phyloP scores from a whole-genome alignment of 345 rosid genomes.

The Aquilaria yunnanensis region DNA sequence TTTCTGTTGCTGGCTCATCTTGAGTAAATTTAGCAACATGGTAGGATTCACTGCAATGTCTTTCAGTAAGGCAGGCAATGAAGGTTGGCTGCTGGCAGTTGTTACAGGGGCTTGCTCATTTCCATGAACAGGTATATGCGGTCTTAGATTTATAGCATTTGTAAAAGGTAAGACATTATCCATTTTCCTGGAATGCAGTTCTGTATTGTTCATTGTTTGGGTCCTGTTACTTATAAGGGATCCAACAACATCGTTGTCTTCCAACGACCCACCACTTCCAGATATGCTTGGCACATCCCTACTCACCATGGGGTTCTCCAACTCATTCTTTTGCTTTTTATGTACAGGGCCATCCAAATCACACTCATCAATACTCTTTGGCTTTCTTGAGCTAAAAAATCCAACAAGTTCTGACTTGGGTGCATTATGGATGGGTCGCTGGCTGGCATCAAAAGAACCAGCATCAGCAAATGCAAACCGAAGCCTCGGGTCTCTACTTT shows the following conservation, averaged over 20 bases:
- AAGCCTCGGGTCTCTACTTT: slow-evolving; percentile 93
- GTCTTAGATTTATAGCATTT: slow-evolving; percentile 21
- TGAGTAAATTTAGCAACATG: slow-evolving; percentile 55
- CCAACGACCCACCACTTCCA: slow-evolving; percentile 70
- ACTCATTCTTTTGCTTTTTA: slow-evolving; percentile 53
- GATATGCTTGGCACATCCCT: slow-evolving; percentile 30
- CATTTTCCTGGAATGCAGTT: slow-evolving; percentile 32
- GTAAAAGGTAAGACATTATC: slow-evolving; percentile 35
- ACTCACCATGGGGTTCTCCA: slow-evolving; percentile 26
- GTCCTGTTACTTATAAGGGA: slow-evolving; percentile 26
- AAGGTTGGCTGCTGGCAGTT: slow-evolving; percentile 22
- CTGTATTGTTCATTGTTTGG: slow-evolving; percentile 20
- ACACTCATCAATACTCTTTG: slow-evolving; percentile 48
- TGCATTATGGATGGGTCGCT: slow-evolving; percentile 19
- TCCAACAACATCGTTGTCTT: slow-evolving; percentile 39
- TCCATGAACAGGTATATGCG: slow-evolving; percentile 25
- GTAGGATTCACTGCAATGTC: slow-evolving; percentile 75
- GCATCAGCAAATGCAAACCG: slow-evolving; percentile 48
- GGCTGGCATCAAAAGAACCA: slow-evolving; percentile 31
- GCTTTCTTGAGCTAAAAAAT: slow-evolving; percentile 47
- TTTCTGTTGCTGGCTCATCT: slow-evolving; percentile 68
- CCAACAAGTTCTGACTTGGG: slow-evolving; percentile 37
- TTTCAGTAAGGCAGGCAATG: slow-evolving; percentile 53
- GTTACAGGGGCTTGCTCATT: slow-evolving; percentile 29
- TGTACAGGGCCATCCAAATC: slow-evolving; percentile 40